phyloP scores from a whole-genome alignment of 2,329 filamentous ascomycete species.

The Bertia moriformis region DNA sequence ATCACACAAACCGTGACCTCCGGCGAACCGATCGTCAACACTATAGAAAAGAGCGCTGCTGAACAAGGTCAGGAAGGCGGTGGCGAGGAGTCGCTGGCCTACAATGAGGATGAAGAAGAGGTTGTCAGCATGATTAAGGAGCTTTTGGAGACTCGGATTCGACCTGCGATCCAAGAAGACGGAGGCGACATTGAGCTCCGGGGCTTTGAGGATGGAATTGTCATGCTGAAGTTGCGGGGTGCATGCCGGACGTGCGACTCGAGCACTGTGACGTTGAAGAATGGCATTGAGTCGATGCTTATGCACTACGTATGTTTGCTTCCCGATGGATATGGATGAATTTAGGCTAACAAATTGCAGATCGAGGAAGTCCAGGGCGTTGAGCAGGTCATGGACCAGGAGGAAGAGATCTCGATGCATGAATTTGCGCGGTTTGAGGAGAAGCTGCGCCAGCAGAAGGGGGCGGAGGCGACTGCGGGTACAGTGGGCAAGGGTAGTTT shows the following conservation, averaged over 20 bases:
- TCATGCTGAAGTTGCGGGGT: constrained; percentile 74
- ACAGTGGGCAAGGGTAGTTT: background rate
- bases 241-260: constrained; percentile 94
- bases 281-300: constrained; percentile 95
- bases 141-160: constrained; percentile 81
- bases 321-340: background rate
- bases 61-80: constrained; percentile 28
- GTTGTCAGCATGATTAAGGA: constrained; percentile 98
- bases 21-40: constrained; percentile 67
- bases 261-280: constrained; percentile 91
- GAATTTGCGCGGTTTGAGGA: constrained; percentile 95
- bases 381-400: constrained; percentile 75
- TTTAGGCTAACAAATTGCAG: constrained; percentile 23
- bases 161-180: constrained; percentile 92
- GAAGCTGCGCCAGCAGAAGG: constrained; percentile 49
- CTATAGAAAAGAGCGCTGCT: constrained; percentile 44
- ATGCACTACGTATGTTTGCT: constrained; percentile 70
- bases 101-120: constrained; percentile 82
- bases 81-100: constrained; percentile 58
- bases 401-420: constrained; percentile 72
- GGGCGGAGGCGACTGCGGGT: constrained; percentile 7
- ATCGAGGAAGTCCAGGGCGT: constrained; percentile 94
- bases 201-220: constrained; percentile 74
- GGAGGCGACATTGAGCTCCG: constrained; percentile 93
- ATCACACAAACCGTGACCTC: constrained; percentile 85